A percentile compares a stretch with the other conserved stretches of the same genome.
Conservation (phyloP, 805 yeast species). For the Wickerhamomyces chambardii region DNA sequence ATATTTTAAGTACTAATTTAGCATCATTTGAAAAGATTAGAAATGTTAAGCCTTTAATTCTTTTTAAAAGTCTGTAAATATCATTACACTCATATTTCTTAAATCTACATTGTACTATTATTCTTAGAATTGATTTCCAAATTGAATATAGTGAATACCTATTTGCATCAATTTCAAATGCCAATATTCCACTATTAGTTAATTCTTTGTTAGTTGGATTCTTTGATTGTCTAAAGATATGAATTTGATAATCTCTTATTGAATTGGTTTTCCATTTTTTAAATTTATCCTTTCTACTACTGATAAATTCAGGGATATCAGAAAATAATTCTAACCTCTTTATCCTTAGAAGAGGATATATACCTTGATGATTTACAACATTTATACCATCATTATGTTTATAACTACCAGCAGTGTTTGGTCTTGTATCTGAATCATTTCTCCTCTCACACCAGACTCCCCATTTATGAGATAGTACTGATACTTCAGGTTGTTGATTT, state of each 20-base stretch:
- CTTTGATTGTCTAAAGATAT: constrained; percentile 5
- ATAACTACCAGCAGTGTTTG: too few relatives aligned
- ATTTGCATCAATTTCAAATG: constrained; percentile 2
- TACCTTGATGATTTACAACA: too few relatives aligned
- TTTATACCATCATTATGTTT: too few relatives aligned
- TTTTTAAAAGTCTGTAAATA: neutral
- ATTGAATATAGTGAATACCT: neutral
- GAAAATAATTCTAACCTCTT: too few relatives aligned
- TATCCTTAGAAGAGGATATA: too few relatives aligned
- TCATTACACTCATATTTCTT: neutral
- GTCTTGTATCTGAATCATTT: too few relatives aligned
- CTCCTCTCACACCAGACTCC: too few relatives aligned
- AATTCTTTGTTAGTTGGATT: constrained; percentile 3
- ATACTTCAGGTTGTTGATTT: neutral
- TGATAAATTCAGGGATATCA: neutral
- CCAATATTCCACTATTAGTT: constrained; percentile 3
- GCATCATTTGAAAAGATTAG: neutral
- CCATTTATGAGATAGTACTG: constrained; percentile 3
- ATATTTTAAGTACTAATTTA: neutral
- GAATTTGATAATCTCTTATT: neutral
- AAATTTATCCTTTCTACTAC: neutral
- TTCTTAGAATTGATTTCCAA: constrained; percentile 5
- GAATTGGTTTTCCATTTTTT: neutral
- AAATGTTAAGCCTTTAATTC: constrained; percentile 2
- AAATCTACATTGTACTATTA: constrained; percentile 1